Base-by-base conservation (phyloP, 257 asterid genomes). In the Anisodus tanguticus region DNA sequence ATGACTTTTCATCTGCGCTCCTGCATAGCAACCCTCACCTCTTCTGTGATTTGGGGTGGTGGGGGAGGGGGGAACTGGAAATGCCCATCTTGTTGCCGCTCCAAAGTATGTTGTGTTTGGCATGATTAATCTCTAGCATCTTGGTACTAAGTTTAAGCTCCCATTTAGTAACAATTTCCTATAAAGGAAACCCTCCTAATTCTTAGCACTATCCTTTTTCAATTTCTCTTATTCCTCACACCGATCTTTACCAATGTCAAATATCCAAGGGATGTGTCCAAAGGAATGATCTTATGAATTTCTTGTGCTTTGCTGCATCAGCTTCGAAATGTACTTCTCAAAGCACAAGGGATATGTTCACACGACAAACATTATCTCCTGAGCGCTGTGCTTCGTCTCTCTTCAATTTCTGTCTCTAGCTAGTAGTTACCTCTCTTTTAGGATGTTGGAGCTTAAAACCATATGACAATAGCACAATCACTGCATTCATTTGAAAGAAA, bases 141-240 rank as follows among this genome's bases (percentile, higher is more conserved):
- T 41, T 41, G 45, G 45, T 41, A 41, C 4, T 41, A 41, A 41
- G 45, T 41, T 4, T 41, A 41, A 41, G 45, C 45, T 41, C 45
- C 45, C 45, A 41, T 59, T 66, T 66, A 31, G 35, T 31, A 47
- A 11, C 59, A 47, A 47, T 19, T 12, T 72, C 79, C 8, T 9
- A 47, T 0, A 47, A 47, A 72, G 19, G 43, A 47, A 72, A 72
- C 3, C 13, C n/a, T n/a, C 41, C 17, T 9, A 71, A 5, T 71
- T 47, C 31, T 9, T 72, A 72, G 60, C 43, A 47, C 80, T n/a
- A 47, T 47, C 35, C 41, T 72, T 37, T 19, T 72, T 51, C 60
- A 51, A 10, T 72, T 47, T 72, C 80, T 71, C 79, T 43, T 45
- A n/a, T 71, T n/a, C 45, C 58, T 72, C 80, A 47, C n/a, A 16